Base-by-base conservation (phyloP, 108 stramenopile species). In the Conticribra weissflogii region DNA sequence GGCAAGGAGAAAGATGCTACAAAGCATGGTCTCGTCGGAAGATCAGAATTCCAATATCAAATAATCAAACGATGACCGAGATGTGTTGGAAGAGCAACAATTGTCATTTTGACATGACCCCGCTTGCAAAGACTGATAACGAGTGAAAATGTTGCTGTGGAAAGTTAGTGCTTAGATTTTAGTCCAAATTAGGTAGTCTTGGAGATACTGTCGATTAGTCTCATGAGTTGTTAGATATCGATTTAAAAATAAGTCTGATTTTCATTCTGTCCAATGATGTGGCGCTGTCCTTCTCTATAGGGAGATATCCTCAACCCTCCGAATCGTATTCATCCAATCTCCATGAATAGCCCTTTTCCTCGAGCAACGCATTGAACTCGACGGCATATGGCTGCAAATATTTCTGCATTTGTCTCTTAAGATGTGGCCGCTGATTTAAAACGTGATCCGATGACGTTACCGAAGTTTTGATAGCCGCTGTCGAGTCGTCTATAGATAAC, bases 291-390 rank as follows among this genome's bases (percentile, higher is more conserved):
- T 41, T 12, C 12, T 41, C 36, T 12, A 41, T 5, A 41, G 12
- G 5, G 5, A 9, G 36, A 19, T 63, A 19, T 27, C 19, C 29
- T 25, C 23, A 52, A 27, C 48, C 7, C 32, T 21, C n/a, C 19
- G 53, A 0, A 36, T 8, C 18, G 53, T 74, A 74, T 21, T 84
- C 79, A 50, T 67, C 64, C 57, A 84, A 57, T 9, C 8, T 72
- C 79, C 79, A 84, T 3, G 63, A 25, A 59, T 80, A 81, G 1
- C 81, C 77, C 28, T 74, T 36, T 48, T 69, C 58, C 36, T 63
- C 32, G 7, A 86, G 52, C 67, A 86, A 31, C n/a, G 36, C 21
- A 63, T 86, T 86, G 32, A 83, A 83, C 0, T 76, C 56, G 12
- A 27, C 49, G 24, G 82, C 67, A 54, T 59, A 69, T 7, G 69